Evolutionary conservation across 176 grass and related monocot genomes (phyloP).

Genomic region (Phragmites australis): DNA sequence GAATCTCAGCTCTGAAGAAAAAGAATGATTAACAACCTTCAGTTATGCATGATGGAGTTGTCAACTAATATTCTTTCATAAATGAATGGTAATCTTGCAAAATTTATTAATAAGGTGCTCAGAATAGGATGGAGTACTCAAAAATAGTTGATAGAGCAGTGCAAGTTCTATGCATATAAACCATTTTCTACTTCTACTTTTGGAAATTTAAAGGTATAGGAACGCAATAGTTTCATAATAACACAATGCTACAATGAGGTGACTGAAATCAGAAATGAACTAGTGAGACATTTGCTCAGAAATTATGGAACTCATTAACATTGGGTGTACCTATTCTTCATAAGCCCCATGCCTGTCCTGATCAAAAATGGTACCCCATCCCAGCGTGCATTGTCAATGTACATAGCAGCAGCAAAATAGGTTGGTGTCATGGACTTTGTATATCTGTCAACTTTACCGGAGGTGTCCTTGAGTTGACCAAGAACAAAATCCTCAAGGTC

Average conservation of each 20-base stretch:
- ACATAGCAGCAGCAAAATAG: constrained; percentile 86
- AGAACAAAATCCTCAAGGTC: constrained; percentile 81
- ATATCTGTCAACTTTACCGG: constrained; percentile 56
- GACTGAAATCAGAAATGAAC: constrained; percentile 14
- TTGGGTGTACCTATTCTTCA: constrained; percentile 66
- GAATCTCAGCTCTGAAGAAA: constrained; percentile 83
- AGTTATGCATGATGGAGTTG: constrained; percentile 20
- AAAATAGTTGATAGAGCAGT: constrained; percentile 10
- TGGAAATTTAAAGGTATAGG: neutral
- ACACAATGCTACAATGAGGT: neutral
- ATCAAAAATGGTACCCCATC: constrained; percentile 94
- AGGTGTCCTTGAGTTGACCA: constrained; percentile 79
- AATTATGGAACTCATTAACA: neutral
- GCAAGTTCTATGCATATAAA: constrained; percentile 4
- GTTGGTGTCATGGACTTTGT: constrained; percentile 83
- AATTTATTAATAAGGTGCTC: neutral
- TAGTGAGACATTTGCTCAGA: neutral
- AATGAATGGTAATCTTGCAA: neutral
- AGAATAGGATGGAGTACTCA: neutral
- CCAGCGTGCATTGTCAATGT: constrained; percentile 97
- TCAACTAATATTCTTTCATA: neutral
- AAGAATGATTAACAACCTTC: neutral
- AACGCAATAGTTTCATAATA: neutral
- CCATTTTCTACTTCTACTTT: constrained; percentile 19
- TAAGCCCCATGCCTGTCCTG: constrained; percentile 91